phyloP scores from a whole-genome alignment of 805 yeast species.

The Maudiozyma saulgeensis region DNA sequence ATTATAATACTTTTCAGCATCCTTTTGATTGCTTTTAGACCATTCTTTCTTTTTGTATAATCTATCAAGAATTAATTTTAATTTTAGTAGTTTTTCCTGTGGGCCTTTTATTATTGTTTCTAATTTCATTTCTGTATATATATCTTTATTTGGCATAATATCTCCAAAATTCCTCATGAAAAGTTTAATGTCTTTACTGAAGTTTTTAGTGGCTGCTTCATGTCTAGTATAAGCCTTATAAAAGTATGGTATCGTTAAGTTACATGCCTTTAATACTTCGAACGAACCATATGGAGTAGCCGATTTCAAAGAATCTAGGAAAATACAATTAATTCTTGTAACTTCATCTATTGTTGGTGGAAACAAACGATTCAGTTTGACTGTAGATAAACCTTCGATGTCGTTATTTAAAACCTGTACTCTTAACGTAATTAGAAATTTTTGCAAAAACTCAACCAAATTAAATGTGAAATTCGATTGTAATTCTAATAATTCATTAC shows the following conservation, averaged over 20 bases:
- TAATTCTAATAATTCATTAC: constrained; percentile 56
- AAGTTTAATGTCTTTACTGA: constrained; percentile 37
- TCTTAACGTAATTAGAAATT: constrained; percentile 70
- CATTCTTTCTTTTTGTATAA: constrained; percentile 41
- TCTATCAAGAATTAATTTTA: constrained; percentile 61
- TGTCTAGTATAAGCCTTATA: constrained; percentile 90
- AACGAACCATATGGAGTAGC: constrained; percentile 63
- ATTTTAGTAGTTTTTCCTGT: constrained; percentile 52
- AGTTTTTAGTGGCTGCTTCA: constrained; percentile 78
- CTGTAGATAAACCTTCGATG: constrained; percentile 44
- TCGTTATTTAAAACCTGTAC: constrained; percentile 52
- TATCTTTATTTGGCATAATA: constrained; percentile 20
- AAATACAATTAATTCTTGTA: constrained; percentile 78
- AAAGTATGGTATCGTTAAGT: constrained; percentile 76
- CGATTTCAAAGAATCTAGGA: constrained; percentile 60
- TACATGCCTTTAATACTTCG: constrained; percentile 74
- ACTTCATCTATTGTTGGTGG: constrained; percentile 96
- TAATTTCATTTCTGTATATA: constrained; percentile 42
- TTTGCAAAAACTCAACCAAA: constrained; percentile 66
- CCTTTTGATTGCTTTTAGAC: constrained; percentile 13
- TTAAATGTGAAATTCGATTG: constrained; percentile 69
- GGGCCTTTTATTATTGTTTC: constrained; percentile 60
- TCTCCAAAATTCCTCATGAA: constrained; percentile 33
- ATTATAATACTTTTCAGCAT: constrained; percentile 35
- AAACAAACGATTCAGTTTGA: constrained; percentile 65